Evolutionary conservation across 176 grass and related monocot genomes (phyloP).

Genomic region (Carex pumila): DNA sequence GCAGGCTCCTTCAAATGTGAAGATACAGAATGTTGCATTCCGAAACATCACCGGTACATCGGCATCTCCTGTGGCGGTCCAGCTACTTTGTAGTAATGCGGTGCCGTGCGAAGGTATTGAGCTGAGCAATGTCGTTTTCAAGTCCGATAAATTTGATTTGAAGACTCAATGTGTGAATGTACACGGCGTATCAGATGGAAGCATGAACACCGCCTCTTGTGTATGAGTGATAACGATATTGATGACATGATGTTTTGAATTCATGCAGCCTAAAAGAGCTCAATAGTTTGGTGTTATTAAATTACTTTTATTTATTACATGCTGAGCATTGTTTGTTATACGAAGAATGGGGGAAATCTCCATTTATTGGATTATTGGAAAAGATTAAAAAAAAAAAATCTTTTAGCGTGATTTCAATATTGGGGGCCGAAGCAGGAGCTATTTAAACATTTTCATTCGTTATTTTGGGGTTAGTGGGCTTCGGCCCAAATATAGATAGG

Average conservation of each 20-base stretch:
- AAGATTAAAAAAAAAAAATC: not conserved
- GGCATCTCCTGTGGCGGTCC: slow-evolving; percentile 34
- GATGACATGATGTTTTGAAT: no score
- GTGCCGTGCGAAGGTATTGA: slow-evolving; percentile 47
- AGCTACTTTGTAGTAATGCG: slow-evolving; percentile 46
- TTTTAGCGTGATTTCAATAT: not conserved
- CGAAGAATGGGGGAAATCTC: not conserved
- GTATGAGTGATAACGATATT: not conserved
- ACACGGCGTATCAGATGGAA: slow-evolving; percentile 17
- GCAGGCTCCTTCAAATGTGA: slow-evolving; percentile 32
- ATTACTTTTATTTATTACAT: not conserved
- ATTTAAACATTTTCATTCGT: not conserved
- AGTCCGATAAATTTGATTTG: slow-evolving; percentile 26
- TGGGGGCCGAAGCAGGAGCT: not conserved
- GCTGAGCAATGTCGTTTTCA: slow-evolving; percentile 46
- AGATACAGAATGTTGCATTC: slow-evolving; percentile 37
- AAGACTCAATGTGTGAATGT: slow-evolving; percentile 18
- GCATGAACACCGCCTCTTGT: slow-evolving; percentile 7
- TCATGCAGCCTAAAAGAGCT: not conserved
- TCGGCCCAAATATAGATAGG: not conserved
- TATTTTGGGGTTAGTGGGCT: not conserved
- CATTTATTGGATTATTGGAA: not conserved
- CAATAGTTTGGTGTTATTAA: not conserved
- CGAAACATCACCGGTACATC: slow-evolving; percentile 58
- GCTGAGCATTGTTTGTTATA: not conserved